Conservation (phyloP, 2,329 filamentous ascomycete species). For the Elsinoe fawcettii region DNA sequence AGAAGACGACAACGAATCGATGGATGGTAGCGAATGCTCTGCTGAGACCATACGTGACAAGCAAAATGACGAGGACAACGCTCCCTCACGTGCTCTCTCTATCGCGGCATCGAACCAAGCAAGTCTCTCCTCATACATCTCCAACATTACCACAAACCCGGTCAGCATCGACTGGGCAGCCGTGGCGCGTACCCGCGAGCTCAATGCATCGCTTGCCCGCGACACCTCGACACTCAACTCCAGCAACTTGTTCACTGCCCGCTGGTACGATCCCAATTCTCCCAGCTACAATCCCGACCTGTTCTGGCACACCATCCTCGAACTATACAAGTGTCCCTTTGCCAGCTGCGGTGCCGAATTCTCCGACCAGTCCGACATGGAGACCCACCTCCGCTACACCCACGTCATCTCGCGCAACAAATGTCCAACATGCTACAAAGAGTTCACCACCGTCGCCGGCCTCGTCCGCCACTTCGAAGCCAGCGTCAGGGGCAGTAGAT, state of each 20-base stretch:
- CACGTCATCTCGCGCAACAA: constrained; percentile 32
- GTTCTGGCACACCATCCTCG: constrained; percentile 40
- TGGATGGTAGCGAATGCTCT: not conserved
- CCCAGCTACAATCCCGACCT: constrained; percentile 40
- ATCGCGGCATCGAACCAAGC: not conserved
- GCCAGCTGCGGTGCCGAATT: constrained; percentile 38
- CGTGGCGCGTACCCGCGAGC: not conserved
- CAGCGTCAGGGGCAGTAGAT: constrained; percentile 25
- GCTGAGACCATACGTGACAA: not conserved
- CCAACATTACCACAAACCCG: not conserved
- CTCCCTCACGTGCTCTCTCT: not conserved
- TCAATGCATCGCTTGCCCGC: not conserved
- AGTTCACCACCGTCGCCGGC: constrained; percentile 32
- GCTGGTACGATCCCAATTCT: constrained; percentile 44
- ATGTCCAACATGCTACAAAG: constrained; percentile 36
- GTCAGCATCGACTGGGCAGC: constrained; percentile 6
- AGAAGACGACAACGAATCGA: not conserved
- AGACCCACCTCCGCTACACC: constrained; percentile 29
- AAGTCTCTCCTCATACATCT: not conserved
- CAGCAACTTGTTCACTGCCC: constrained; percentile 33
- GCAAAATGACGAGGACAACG: not conserved
- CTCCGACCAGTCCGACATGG: constrained; percentile 26
- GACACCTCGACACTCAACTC: not conserved
- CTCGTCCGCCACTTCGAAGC: constrained; percentile 37
- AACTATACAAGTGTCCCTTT: constrained; percentile 49